These are phyloP conservation scores for Aureobasidium lini DNA, from an alignment of 2,329 filamentous ascomycete species.

Conservation along the genomic window DNA sequence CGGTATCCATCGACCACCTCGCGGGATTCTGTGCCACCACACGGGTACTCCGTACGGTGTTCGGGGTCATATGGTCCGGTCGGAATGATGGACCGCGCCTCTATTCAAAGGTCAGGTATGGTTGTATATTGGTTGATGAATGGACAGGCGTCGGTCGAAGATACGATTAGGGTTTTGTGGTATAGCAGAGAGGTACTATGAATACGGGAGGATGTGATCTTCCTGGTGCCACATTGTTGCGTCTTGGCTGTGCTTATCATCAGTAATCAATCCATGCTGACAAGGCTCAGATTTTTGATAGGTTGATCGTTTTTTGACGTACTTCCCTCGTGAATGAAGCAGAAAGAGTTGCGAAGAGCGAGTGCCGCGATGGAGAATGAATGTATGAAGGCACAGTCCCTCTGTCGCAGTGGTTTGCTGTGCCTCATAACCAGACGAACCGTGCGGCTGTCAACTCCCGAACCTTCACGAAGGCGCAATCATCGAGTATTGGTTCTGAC, in stretches of 20 bases:
- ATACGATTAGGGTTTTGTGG: not conserved
- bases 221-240: too few relatives aligned
- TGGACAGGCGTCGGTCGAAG: not conserved
- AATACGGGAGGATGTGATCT: not conserved
- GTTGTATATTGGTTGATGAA: not conserved
- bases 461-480: not conserved
- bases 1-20: not conserved
- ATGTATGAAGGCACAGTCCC: too few relatives aligned
- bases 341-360: not conserved
- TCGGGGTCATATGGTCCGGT: not conserved
- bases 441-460: not conserved
- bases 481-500: not conserved
- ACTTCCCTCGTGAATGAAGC: too few relatives aligned
- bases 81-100: not conserved
- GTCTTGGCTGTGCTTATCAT: too few relatives aligned
- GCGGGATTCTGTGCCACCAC: not conserved
- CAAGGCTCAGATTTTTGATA: not conserved
- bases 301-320: not conserved
- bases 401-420: too few relatives aligned
- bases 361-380: not conserved
- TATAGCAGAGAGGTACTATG: not conserved
- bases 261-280: too few relatives aligned
- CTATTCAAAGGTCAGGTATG: not conserved
- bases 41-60: not conserved
- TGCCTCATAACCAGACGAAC: not conserved